Base-by-base conservation (phyloP, 2,329 filamentous ascomycete genomes). In the Fusarium foetens region DNA sequence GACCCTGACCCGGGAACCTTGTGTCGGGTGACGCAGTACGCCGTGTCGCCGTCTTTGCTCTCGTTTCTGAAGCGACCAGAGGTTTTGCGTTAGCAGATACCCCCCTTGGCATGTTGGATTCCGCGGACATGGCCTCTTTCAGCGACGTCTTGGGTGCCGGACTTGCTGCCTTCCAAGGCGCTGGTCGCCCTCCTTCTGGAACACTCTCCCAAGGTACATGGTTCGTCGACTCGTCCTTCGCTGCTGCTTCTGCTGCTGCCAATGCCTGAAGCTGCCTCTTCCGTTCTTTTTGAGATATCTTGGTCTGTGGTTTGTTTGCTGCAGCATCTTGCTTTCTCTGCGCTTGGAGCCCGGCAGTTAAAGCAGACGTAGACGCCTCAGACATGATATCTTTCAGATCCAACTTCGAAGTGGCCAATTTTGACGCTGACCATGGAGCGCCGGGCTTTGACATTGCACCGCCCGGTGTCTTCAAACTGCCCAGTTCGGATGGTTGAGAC, bases 241-340 rank as follows among this genome's bases (percentile, higher is more conserved):
- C 81, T 12, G 83, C 80, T 36, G 80, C 82, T 66, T 86, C 82
- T 39, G 84, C 79, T 29, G 79, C 83, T 29, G 86, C 83, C 76
- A 93, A 89, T 68, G 90, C 87, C 76, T 94, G 92, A 75, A 94
- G 89, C 72, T 94, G 89, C 78, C 89, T 93, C 83, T 97, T 98
- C 27, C 94, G 91, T 80, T 98, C 95, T 78, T 96, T 97, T 76
- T 98, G 96, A 1, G 95, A 97, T 73, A 97, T 82, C 79, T 93
- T 97, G 1, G 82, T 79, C 21, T 84, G 82, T 1, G 84, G 76
- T 42, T 77, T 81, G 77, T 86, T 54, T 64, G 78, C 60, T 62
- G 75, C 27, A n/a, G 79, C 64, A 23, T 86, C 83, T 58, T 82
- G 85, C 12, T 73, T 79, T 51, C 80, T 86, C 73, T 89, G 85